Conservation (phyloP, 169 alveolate genomes). For the Perkinsus chesapeaki region DNA sequence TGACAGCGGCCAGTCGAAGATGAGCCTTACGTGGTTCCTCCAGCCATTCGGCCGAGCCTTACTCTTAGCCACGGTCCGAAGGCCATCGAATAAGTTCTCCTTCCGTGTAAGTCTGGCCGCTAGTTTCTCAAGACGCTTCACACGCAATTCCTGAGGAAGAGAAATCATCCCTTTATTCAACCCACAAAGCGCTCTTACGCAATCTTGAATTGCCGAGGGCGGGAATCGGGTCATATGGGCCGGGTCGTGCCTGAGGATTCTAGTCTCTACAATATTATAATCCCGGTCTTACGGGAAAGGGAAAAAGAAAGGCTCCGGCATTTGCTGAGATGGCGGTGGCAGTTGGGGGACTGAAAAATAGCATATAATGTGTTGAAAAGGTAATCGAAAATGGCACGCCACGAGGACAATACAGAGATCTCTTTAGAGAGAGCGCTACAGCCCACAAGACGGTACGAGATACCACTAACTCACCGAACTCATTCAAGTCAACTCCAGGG, state of each 20-base stretch:
- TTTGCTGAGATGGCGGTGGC: neutral
- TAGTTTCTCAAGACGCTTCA: neutral
- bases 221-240: neutral
- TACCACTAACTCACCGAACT: no score
- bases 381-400: no score
- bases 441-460: no score
- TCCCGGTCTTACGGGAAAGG: neutral
- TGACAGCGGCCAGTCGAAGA: no score
- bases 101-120: neutral
- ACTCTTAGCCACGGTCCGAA: neutral
- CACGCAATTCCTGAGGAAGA: neutral
- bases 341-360: no score
- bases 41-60: no score
- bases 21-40: no score
- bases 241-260: neutral
- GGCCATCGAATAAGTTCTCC: neutral
- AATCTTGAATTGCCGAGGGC: neutral
- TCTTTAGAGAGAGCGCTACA: no score
- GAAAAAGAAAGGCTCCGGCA: neutral
- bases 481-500: no score
- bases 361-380: no score
- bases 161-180: no score
- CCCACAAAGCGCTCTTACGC: neutral
- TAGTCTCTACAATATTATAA: neutral
- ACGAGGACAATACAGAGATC: no score